Evolutionary conservation across 2,329 filamentous ascomycete species (phyloP), one percentile per base, ranked within the genome.

Genomic region (Coniella vitis): DNA sequence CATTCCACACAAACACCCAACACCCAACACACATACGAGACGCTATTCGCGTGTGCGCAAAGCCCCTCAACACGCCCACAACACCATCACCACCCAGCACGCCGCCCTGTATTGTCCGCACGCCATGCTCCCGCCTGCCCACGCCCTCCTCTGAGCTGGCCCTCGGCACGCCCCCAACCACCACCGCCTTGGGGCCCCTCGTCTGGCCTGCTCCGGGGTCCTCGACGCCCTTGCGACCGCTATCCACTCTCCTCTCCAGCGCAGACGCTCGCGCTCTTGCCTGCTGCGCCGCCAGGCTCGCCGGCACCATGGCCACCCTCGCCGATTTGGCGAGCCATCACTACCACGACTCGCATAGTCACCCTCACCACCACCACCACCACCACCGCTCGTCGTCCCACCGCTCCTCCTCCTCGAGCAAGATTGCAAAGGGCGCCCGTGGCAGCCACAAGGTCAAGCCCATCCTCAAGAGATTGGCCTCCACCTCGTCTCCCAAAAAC

Each of bases 401-500:
- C 25, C 25, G 25, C 25, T 29, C 25, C 25, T 29, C 25, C 25
- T 29, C 25, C 25, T 5, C 40, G 31, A 60, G 60, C 54, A 72
- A 68, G 58, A 63, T 67, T 51, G 64, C 68, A 58, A 79, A 79
- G 61, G 59, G 69, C 68, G 69, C 56, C 64, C 45, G 45, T 21
- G 45, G 65, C 46, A 73, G 72, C 56, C 67, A 67, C 51, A 68
- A 69, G 51, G 75, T 80, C 55, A 83, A 81, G 64, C 80, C 80
- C 9, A 82, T 83, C 38, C 65, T 84, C 46, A 81, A 81, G 63
- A 83, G 81, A 61, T 61, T 76, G 52, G 48, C 49, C 37, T 47
- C 49, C 10, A 65, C 71, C 32, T 69, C 74, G 42, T 80, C 76
- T 56, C 78, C 81, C 55, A 81, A 81, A 67, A 81, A 73, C 58